Base-by-base conservation (phyloP, 768 basidiomycete species). In the Hygrophoropsis aurantiaca region DNA sequence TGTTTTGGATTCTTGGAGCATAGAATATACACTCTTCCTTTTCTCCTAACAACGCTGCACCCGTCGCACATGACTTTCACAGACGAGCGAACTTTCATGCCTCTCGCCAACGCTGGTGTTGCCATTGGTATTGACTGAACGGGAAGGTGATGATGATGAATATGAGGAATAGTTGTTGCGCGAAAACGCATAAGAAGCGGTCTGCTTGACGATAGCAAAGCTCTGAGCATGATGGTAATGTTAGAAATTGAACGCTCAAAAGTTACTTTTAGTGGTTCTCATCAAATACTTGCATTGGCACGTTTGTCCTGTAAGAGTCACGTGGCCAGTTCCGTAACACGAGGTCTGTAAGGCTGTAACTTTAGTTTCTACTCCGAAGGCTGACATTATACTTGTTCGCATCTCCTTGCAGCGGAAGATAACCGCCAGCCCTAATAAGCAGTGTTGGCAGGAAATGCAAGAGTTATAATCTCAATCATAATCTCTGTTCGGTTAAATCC, bases 1-100 rank as follows among this genome's bases (percentile, higher is more conserved):
- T 98, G 95, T 65, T 95, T 97, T 2, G 94, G 90, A 58, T 98
- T 92, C 64, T 90, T 91, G 15, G 83, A 83, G 67, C 95, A 98
- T 20, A 97, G 80, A 36, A 97, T 84, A 69, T 94, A 97, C 27
- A 97, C 80, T 58, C 87, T 82, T 37, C 94, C 94, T 66, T 97
- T 93, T 58, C 94, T 74, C 67, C 78, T 80, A 27, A 97, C 95
- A 40, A 95, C 72, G 54, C 75, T 83, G 71, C 95, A 99, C 11
- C 93, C 91, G 51, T 94, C 92, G 67, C 95, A 99, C 82, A 95
- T 89, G 44, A 82, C 71, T 73, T 94, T 97, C 57, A 98, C 90
- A 3, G 91, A 91, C 19, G 90, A 87, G 53, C 95, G 83, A 49
- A 98, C 94, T 75, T 99, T 99, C 90, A 97, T 94, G 39, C 93